Conservation (phyloP, 768 basidiomycete genomes). For the Naganishia kalamii region DNA sequence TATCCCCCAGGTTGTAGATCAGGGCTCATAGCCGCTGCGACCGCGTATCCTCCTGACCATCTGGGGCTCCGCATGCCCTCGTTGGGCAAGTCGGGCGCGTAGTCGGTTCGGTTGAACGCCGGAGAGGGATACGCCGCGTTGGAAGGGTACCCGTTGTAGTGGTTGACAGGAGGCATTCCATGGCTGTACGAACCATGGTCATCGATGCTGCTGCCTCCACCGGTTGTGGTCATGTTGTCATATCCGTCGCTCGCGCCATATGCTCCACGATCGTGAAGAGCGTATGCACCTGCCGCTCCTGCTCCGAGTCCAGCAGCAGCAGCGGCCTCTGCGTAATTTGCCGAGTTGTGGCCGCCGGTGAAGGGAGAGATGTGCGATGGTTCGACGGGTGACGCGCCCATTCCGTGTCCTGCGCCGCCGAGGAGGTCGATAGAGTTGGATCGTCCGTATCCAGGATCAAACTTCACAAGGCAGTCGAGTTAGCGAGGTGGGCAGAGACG, state of each 20-base stretch:
- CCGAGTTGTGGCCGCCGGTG: background rate
- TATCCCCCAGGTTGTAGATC: background rate
- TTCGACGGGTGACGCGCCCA: background rate
- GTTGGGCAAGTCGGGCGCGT: constrained; percentile 2
- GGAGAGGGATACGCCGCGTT: constrained; percentile 10
- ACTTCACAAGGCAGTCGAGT: background rate
- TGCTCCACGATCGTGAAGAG: background rate
- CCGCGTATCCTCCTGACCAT: constrained; percentile 2
- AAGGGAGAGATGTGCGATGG: constrained; percentile 1
- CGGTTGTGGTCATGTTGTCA: constrained; percentile 12
- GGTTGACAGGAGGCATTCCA: constrained; percentile 8
- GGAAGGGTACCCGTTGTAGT: background rate
- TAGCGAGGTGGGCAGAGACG: background rate
- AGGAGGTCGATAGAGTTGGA: constrained; percentile 6
- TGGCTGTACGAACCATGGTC: constrained; percentile 6
- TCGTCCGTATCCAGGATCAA: constrained; percentile 16
- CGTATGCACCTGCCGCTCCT: constrained; percentile 12
- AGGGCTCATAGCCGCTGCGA: background rate
- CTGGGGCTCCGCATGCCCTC: constrained; percentile 3
- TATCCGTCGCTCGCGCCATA: constrained; percentile 13
- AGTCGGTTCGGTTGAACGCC: constrained; percentile 10
- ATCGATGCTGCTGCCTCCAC: constrained; percentile 1
- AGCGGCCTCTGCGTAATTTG: constrained; percentile 2
- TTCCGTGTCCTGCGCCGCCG: background rate
- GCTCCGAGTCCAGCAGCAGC: constrained; percentile 2